phyloP scores from a whole-genome alignment of 2,329 filamentous ascomycete genomes.

The Aspergillus bombycis region DNA sequence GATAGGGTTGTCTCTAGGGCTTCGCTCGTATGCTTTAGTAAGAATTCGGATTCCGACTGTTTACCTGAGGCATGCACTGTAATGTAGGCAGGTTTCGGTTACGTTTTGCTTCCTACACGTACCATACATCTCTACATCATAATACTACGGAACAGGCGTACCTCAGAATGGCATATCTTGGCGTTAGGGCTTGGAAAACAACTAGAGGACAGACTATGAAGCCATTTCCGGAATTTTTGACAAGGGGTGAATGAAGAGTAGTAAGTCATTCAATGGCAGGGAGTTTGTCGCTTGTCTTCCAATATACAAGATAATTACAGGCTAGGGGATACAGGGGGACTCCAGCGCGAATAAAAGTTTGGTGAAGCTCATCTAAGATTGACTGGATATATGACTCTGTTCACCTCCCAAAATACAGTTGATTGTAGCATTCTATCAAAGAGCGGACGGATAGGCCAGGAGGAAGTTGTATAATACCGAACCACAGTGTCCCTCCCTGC shows the following conservation, averaged over 20 bases:
- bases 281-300: no score
- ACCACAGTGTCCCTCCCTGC: not conserved
- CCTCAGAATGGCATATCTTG: no score
- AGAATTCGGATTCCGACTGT: not conserved
- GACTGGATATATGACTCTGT: not conserved
- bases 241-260: not conserved
- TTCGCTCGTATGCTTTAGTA: not conserved
- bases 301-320: no score
- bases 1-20: not conserved
- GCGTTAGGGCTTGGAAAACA: not conserved
- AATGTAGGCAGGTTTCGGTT: no score
- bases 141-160: no score
- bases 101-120: no score
- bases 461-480: not conserved
- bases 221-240: not conserved
- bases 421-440: not conserved
- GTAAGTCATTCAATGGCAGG: not conserved
- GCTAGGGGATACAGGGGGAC: no score
- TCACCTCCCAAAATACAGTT: not conserved
- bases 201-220: not conserved
- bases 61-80: no score
- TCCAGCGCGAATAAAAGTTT: no score
- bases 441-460: not conserved
- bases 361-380: not conserved
- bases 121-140: no score